Conservation (phyloP, 345 rosid species). For the Hibiscus syriacus region DNA sequence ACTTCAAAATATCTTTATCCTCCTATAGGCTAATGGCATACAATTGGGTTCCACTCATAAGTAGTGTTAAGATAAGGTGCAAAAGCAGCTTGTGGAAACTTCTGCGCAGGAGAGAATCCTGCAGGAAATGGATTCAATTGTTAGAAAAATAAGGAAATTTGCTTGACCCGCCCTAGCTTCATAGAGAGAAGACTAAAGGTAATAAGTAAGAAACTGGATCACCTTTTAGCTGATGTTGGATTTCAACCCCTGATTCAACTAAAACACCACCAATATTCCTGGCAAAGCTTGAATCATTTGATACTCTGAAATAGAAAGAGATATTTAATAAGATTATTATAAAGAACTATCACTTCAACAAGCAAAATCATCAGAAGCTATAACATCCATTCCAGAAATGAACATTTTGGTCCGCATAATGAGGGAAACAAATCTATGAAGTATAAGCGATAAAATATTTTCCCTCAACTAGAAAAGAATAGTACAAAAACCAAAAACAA, state of each 20-base stretch:
- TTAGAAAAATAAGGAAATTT: conserved; percentile 17
- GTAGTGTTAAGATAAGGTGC: conserved; percentile 54
- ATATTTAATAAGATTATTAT: conserved; percentile 3
- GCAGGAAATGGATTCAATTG: conserved; percentile 21
- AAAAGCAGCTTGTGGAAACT: conserved; percentile 81
- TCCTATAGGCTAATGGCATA: conserved; percentile 30
- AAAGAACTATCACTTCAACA: conserved; percentile 4
- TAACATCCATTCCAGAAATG: neutral
- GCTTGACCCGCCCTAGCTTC: neutral
- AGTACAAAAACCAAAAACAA: neutral
- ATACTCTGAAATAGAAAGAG: conserved; percentile 50
- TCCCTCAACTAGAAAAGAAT: neutral
- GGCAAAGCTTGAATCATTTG: conserved; percentile 56
- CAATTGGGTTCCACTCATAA: conserved; percentile 87
- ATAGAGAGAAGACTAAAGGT: conserved; percentile 1
- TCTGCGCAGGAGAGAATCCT: conserved; percentile 88
- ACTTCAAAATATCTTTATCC: conserved; percentile 9
- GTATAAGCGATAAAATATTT: neutral
- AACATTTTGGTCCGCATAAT: neutral
- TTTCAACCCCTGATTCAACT: conserved; percentile 47
- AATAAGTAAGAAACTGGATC: conserved; percentile 14
- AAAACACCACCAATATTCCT: conserved; percentile 70
- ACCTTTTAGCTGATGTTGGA: conserved; percentile 48
- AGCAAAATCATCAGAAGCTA: neutral
- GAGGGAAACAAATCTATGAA: neutral